Evolutionary conservation across 1,284 basidiomycete species (phyloP).

Genomic region (Fomitopsis palustris): DNA sequence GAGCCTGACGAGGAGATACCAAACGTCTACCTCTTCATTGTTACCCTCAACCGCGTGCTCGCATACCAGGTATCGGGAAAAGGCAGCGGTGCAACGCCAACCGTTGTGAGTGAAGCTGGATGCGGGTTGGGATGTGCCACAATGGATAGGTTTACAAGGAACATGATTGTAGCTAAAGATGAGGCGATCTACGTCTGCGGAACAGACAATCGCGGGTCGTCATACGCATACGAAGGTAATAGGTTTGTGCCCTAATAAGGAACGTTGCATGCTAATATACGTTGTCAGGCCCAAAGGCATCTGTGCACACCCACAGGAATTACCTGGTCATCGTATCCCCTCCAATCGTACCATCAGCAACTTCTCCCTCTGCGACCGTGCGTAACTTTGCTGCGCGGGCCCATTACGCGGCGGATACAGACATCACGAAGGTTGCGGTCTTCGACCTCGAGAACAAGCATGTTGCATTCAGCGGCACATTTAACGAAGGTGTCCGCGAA

Average conservation of each 20-base stretch:
- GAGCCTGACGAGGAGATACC: constrained; percentile 53
- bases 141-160: constrained; percentile 67
- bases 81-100: constrained; percentile 64
- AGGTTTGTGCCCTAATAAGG: constrained; percentile 23
- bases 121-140: constrained; percentile 81
- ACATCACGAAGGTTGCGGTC: constrained; percentile 84
- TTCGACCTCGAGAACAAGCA: constrained; percentile 95
- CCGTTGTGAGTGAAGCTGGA: constrained; percentile 83
- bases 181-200: constrained; percentile 92
- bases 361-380: constrained; percentile 70
- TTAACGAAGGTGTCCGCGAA: constrained; percentile 76
- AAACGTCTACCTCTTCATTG: constrained; percentile 76
- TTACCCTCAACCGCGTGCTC: constrained; percentile 82
- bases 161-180: constrained; percentile 86
- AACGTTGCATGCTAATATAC: neutral
- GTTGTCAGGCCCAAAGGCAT: constrained; percentile 59
- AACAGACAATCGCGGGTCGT: constrained; percentile 79
- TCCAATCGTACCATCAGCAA: constrained; percentile 66
- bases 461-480: constrained; percentile 79
- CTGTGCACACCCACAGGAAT: constrained; percentile 69
- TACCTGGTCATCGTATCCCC: constrained; percentile 91
- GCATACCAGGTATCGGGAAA: constrained; percentile 77
- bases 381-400: constrained; percentile 65
- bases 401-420: constrained; percentile 42
- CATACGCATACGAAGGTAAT: constrained; percentile 85